Evolutionary conservation across 2,329 filamentous ascomycete species (phyloP), one percentile per base, ranked within the genome.

Genomic region (Colletotrichum agaves): DNA sequence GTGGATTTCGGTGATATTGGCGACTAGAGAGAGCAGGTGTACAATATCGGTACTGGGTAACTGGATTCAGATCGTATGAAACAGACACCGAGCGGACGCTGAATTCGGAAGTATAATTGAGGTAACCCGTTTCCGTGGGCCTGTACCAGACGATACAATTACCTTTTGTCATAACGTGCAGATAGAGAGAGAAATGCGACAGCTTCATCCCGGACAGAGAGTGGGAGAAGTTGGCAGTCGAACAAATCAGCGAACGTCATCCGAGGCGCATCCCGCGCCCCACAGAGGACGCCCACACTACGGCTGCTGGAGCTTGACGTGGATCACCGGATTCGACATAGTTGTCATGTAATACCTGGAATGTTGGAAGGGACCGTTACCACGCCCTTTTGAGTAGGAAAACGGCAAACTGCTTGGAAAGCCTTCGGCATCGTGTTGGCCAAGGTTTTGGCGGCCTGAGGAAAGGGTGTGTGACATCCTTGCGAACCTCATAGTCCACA

Each of bases 161-260:
- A 49, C 37, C 53, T 69, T 69, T 70, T 65, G 68, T 70, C 68
- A 70, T 61, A 70, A 70, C 65, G 59, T 70, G 68, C 68, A 70
- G 65, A 57, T 61, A 55, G 37, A 56, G 21, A 46, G 66, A 65
- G 58, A 60, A 59, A 59, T 64, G 65, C 65, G 65, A 69, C 68
- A 61, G 64, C 65, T 61, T 58, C 66, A 70, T 69, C 68, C 68
- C 55, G 60, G 64, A 63, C 46, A 44, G 19, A 61, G 68, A 69
- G 66, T 70, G 68, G 65, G 68, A 69, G 68, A 69, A 39, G 60
- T 50, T 59, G 46, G 46, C 39, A 23, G 60, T 47, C 11, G 53
- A 53, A 52, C 68, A 70, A 70, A 70, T 70, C 68, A 70, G 66
- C 52, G 68, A 44, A 57, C 63, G 53, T 62, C 63, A 61, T 68